A percentile compares a stretch with the other conserved stretches of the same genome.
Evolutionary conservation across 163 green algal genomes (phyloP).

Genomic region (Volvox carteri): DNA sequence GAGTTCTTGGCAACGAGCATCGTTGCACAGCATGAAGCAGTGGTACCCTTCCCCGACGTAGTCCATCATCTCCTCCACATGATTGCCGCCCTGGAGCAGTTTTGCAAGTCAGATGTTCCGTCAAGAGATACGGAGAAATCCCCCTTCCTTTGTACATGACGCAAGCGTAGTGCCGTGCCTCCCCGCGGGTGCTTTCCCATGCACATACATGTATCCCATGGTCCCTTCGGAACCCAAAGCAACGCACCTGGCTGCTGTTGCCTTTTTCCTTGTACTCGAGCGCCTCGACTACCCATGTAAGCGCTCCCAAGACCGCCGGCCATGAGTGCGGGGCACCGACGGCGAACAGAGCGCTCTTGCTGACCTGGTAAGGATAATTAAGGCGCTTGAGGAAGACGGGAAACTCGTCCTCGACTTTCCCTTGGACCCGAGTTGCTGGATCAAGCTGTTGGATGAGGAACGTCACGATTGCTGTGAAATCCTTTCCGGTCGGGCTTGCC

Average conservation of each 20-base stretch:
- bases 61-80: constrained; percentile 56
- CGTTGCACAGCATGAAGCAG: constrained; percentile 88
- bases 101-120: no score
- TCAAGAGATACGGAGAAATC: no score
- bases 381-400: constrained; percentile 93
- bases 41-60: constrained; percentile 86
- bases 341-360: constrained; percentile 90
- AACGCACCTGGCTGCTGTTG: constrained; percentile 57
- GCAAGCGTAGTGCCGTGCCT: no score
- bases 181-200: no score
- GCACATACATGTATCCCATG: no score
- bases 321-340: constrained; percentile 95
- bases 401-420: constrained; percentile 96
- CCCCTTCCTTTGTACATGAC: no score
- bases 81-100: no score
- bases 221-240: no score
- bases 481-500: constrained; percentile 89
- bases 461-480: constrained; percentile 91
- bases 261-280: constrained; percentile 88
- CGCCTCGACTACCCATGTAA: constrained; percentile 94
- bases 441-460: constrained; percentile 92
- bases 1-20: constrained; percentile 72
- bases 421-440: constrained; percentile 79
- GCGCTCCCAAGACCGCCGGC: constrained; percentile 89
- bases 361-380: constrained; percentile 94